phyloP scores from a whole-genome alignment of 2,329 filamentous ascomycete genomes.

The Sporothrix inflata region DNA sequence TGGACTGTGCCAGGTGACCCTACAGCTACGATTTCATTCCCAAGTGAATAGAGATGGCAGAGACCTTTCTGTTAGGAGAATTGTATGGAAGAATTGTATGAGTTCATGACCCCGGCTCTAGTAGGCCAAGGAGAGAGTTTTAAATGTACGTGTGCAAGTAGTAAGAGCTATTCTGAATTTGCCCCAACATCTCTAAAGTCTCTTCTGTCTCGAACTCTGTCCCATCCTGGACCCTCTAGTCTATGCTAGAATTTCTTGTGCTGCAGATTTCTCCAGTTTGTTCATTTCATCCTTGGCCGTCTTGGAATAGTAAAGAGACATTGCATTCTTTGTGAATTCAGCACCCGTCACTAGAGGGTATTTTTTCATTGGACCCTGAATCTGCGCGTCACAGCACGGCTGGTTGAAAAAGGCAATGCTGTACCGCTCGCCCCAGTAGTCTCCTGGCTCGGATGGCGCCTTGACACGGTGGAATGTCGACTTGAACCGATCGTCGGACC shows the following conservation, averaged over 20 bases:
- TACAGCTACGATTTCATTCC: not conserved
- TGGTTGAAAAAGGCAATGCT: constrained; percentile 67
- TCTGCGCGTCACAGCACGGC: constrained; percentile 55
- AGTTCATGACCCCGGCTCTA: constrained; percentile 1
- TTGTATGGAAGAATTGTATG: constrained; percentile 7
- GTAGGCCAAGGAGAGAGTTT: not conserved
- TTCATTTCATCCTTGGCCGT: constrained; percentile 45
- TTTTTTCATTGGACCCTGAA: constrained; percentile 59
- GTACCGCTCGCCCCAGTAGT: constrained; percentile 63
- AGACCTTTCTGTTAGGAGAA: constrained; percentile 5
- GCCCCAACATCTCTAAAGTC: constrained; percentile 1
- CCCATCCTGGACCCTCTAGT: constrained; percentile 4
- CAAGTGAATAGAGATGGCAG: not conserved
- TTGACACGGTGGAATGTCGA: constrained; percentile 67
- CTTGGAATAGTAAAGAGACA: constrained; percentile 42
- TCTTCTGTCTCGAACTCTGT: constrained; percentile 10
- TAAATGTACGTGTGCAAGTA: constrained; percentile 8
- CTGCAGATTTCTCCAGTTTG: not conserved
- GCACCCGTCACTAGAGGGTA: constrained; percentile 59
- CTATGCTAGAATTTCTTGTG: constrained; percentile 1
- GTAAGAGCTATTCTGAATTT: not conserved
- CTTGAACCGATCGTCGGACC: constrained; percentile 70
- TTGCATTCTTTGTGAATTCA: constrained; percentile 58
- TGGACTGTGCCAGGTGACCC: constrained; percentile 4
- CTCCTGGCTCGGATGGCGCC: constrained; percentile 55